A percentile compares a stretch with the other conserved stretches of the same genome.
Evolutionary conservation across 169 alveolate genomes (phyloP).

Genomic region (Cryptosporidium felis): DNA sequence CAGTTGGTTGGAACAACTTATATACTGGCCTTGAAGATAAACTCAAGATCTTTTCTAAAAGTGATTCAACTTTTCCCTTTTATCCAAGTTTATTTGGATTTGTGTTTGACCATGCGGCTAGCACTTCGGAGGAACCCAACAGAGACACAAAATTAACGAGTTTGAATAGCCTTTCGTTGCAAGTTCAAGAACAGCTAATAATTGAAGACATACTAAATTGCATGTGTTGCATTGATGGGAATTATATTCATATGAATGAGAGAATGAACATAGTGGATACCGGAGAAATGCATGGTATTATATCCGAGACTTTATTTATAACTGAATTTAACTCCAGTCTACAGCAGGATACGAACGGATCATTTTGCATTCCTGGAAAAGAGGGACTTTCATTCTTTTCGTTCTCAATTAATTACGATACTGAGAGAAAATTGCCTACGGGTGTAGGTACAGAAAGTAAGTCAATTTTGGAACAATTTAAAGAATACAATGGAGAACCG

Average conservation of each 20-base stretch:
- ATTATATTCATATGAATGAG: constrained; percentile 33
- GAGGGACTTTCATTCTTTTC: constrained; percentile 25
- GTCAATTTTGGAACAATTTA: too few species aligned
- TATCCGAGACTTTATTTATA: not conserved
- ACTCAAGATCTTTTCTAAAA: not conserved
- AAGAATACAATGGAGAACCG: too few species aligned
- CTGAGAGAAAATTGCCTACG: too few species aligned
- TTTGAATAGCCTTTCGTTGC: not conserved
- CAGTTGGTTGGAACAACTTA: constrained; percentile 44
- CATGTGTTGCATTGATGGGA: constrained; percentile 15
- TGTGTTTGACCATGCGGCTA: constrained; percentile 32
- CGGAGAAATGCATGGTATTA: not conserved
- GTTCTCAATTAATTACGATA: not conserved
- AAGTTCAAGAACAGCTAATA: constrained; percentile 54
- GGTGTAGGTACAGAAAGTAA: too few species aligned
- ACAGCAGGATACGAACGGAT: not conserved
- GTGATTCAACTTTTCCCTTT: not conserved
- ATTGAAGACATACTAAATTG: constrained; percentile 47
- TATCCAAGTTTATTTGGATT: constrained; percentile 7
- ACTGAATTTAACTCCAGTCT: not conserved
- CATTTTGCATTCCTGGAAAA: not conserved
- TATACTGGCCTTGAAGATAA: not conserved
- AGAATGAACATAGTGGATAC: too few species aligned
- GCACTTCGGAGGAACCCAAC: not conserved
- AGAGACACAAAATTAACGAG: not conserved